Percentiles rank a stretch among this genome's conserved stretches.
These are phyloP conservation scores for Neurospora tetraspora DNA, from an alignment of 495 filamentous ascomycete genomes.

Conservation along the genomic window DNA sequence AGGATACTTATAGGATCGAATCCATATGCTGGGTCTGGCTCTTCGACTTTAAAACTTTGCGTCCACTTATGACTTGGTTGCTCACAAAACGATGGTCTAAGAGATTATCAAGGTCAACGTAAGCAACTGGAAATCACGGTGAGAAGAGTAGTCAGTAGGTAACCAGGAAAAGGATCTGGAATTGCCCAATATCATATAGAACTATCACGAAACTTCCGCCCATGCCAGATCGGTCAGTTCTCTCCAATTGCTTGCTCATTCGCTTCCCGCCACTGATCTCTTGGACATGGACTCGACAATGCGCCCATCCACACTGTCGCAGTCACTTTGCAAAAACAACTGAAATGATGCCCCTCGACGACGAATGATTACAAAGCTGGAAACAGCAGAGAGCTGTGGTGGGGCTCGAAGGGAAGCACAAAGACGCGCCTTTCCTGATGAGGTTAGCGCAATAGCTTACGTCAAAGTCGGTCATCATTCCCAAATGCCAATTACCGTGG, in stretches of 20 bases:
- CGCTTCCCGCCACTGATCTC: background rate
- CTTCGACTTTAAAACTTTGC: background rate
- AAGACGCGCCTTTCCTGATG: background rate
- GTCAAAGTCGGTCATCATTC: conserved; percentile 11
- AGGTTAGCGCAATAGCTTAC: conserved; percentile 9
- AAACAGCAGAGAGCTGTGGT: background rate
- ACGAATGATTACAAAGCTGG: background rate
- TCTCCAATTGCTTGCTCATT: background rate
- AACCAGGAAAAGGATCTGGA: background rate
- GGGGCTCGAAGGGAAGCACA: background rate
- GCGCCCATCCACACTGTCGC: background rate
- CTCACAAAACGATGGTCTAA: background rate
- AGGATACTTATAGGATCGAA: conserved; percentile 6
- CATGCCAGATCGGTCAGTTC: background rate
- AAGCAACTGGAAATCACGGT: background rate
- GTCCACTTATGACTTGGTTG: background rate
- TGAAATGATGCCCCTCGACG: background rate
- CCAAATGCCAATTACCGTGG: background rate
- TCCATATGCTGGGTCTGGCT: background rate
- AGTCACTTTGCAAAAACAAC: background rate
- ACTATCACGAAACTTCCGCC: conserved; percentile 14
- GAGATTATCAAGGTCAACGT: background rate
- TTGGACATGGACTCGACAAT: background rate
- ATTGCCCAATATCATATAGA: conserved; percentile 10
- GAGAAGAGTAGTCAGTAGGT: background rate